Evolutionary conservation across 2,329 filamentous ascomycete species (phyloP).

Genomic region (Colletotrichum falcatum): DNA sequence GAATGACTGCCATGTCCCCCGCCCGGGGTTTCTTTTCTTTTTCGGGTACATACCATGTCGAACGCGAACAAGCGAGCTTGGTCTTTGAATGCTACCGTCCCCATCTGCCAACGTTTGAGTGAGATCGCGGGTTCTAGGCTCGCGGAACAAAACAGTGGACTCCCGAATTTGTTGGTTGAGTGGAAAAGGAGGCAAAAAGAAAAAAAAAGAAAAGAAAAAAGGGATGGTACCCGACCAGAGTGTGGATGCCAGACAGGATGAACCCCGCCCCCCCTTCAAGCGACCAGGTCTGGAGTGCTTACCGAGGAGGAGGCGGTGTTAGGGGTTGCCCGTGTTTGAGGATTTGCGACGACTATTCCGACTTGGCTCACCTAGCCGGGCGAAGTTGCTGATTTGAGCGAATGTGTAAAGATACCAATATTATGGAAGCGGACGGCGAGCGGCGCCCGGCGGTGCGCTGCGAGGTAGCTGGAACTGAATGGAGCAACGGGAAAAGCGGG

Average conservation of each 20-base stretch:
- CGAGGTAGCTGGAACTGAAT: too few relatives aligned
- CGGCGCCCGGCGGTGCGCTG: too few relatives aligned
- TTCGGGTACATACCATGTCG: too few relatives aligned
- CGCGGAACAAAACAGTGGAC: neutral
- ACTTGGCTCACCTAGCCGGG: constrained; percentile 24
- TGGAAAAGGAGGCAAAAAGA: constrained; percentile 6
- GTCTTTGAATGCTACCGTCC: neutral
- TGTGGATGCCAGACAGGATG: constrained; percentile 24
- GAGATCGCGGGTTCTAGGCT: constrained; percentile 8
- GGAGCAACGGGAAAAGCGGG: constrained; percentile 17
- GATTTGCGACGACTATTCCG: constrained; percentile 26
- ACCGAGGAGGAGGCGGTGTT: neutral
- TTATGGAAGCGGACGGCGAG: constrained; percentile 2
- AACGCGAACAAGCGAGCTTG: neutral
- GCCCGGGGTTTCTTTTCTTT: too few relatives aligned
- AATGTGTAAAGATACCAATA: neutral
- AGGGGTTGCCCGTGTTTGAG: constrained; percentile 32
- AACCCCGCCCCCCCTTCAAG: neutral
- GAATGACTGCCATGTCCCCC: neutral
- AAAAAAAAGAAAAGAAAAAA: neutral
- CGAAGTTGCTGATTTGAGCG: neutral
- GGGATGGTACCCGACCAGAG: neutral
- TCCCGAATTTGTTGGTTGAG: constrained; percentile 5
- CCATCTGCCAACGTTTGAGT: constrained; percentile 11
- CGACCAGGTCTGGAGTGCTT: neutral